These are phyloP conservation scores for Termitomyces sp. DNA, from an alignment of 768 basidiomycete species.

Conservation along the genomic window DNA sequence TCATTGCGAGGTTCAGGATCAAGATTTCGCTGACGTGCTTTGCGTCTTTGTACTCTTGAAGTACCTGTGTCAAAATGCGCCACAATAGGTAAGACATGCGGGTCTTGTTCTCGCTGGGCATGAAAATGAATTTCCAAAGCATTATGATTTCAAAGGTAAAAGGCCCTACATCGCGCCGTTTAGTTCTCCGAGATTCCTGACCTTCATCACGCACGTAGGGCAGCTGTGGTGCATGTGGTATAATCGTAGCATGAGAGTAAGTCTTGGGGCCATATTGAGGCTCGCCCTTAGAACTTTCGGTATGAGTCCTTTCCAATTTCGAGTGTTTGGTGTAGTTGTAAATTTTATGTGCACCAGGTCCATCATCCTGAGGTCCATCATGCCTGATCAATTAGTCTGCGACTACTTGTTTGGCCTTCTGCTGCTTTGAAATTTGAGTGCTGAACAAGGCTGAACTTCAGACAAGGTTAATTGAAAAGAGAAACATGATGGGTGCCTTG, in stretches of 20 bases:
- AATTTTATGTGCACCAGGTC: background rate
- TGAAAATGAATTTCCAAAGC: background rate
- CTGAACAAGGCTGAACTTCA: background rate
- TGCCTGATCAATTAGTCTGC: background rate
- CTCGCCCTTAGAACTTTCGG: background rate
- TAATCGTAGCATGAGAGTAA: background rate
- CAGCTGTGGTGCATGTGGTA: background rate
- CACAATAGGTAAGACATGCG: background rate
- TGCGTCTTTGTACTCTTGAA: background rate
- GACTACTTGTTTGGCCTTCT: background rate
- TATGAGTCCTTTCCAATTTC: background rate
- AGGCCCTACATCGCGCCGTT: background rate
- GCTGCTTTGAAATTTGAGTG: background rate
- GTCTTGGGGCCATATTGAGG: background rate
- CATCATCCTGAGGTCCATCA: no score
- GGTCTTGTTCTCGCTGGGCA: background rate
- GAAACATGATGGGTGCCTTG: background rate
- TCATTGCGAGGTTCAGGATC: background rate
- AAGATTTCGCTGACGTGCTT: background rate
- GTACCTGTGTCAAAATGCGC: background rate
- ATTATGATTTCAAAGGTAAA: background rate
- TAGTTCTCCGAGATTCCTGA: background rate
- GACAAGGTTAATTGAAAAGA: background rate
- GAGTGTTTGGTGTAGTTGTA: background rate
- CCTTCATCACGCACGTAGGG: background rate